These are phyloP conservation scores for Beauveria sp. DNA, from an alignment of 2,329 filamentous ascomycete genomes.

Conservation along the genomic window DNA sequence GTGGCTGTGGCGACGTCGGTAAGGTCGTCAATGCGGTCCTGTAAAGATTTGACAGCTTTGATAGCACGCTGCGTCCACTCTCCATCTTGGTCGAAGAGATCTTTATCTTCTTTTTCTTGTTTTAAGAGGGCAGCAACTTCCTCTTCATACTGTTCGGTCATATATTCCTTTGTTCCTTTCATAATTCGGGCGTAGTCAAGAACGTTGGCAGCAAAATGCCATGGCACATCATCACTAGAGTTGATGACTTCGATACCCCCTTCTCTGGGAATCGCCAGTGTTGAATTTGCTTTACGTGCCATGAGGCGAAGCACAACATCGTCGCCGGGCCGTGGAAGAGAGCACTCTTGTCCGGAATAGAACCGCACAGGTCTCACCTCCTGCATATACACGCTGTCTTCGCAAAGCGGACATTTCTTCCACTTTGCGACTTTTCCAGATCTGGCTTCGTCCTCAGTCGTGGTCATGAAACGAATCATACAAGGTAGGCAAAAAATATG, in stretches of 20 bases:
- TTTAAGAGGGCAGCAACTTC: conserved; percentile 68
- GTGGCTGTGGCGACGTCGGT: conserved; percentile 18
- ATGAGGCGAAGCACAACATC: conserved; percentile 87
- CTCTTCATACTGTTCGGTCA: conserved; percentile 69
- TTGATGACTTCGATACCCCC: conserved; percentile 61
- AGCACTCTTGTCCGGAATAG: conserved; percentile 81
- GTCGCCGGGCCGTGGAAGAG: conserved; percentile 71
- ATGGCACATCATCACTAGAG: conserved; percentile 72
- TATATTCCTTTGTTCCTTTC: conserved; percentile 87
- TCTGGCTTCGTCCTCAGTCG: conserved; percentile 61
- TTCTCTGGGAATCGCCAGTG: conserved; percentile 80
- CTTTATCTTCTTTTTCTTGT: conserved; percentile 82
- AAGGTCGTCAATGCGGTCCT: conserved; percentile 58
- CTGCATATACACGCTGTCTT: conserved; percentile 85
- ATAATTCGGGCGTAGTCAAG: conserved; percentile 93
- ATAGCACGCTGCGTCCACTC: conserved; percentile 88
- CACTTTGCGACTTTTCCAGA: conserved; percentile 67
- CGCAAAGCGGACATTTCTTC: conserved; percentile 96
- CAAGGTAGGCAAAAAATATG: conserved; percentile 96
- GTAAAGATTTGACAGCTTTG: conserved; percentile 62
- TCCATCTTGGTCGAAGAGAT: conserved; percentile 86
- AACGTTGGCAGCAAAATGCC: conserved; percentile 91
- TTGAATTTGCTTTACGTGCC: conserved; percentile 71
- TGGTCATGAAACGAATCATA: conserved; percentile 91
- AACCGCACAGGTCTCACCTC: conserved; percentile 86